Evolutionary conservation across 2,329 filamentous ascomycete species (phyloP), one percentile per base, ranked within the genome.

Genomic region (Mycosphaerella sp.): DNA sequence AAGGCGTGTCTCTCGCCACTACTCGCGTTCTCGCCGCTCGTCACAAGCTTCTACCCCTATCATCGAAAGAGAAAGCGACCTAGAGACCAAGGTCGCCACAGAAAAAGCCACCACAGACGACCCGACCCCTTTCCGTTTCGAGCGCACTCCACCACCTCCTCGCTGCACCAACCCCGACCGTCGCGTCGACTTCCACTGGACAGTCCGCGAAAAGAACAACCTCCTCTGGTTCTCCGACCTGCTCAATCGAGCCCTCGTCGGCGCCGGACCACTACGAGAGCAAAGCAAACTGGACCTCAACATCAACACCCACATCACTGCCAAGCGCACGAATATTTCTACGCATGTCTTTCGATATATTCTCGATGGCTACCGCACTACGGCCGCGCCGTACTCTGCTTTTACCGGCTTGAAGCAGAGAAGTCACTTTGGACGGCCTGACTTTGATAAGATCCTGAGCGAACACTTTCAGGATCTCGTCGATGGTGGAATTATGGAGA

Each of bases 101-200:
- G 41, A 44, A 25, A 32, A 34, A 10, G 21, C 25, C n/a, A 9
- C 32, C 3, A 17, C 30, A 12, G 16, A 10, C 25, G 34, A 35
- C 25, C 7, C 30, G 12, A 39, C 25, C 18, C 16, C 37, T 16
- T 10, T 37, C 14, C 25, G n/a, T 6, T 14, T 36, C 6, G 30
- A 37, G 39, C 16, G 21, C 21, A 41, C 18, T 35, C 41, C 45
- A 6, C 4, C 45, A 3, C 35, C 28, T 14, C 50, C 50, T 8
- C 45, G 50, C 18, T 49, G 45, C 36, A 37, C 41, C 21, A 46
- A 53, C 21, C 50, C 50, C 17, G 45, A 53, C 5, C 50, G 45
- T 14, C 50, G 45, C 9, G 73, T 80, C 1, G 79, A 81, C 58
- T 80, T 81, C 52, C 78, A 81, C 64, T 81, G 79, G 79, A 79